These are phyloP conservation scores for Xylariaceae sp. DNA, from an alignment of 2,329 filamentous ascomycete genomes.

Conservation along the genomic window DNA sequence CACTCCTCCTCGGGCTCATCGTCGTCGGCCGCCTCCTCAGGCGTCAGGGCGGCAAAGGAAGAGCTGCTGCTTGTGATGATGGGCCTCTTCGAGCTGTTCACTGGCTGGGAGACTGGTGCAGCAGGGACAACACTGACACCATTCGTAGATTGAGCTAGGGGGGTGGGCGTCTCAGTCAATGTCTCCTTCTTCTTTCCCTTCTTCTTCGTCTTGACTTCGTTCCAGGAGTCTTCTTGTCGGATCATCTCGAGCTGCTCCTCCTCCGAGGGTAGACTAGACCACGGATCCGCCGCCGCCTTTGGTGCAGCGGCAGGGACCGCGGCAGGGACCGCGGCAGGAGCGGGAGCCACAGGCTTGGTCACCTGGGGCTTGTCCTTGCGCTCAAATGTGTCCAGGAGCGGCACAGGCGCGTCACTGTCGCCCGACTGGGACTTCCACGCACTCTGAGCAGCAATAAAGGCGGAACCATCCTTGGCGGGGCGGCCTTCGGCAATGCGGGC, in stretches of 20 bases:
- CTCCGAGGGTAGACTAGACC: constrained; percentile 52
- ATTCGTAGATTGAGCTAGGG: constrained; percentile 18
- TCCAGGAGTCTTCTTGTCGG: constrained; percentile 50
- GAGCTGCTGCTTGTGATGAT: constrained; percentile 29
- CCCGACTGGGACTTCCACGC: constrained; percentile 37
- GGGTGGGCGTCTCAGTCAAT: constrained; percentile 30
- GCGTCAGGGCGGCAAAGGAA: constrained; percentile 31
- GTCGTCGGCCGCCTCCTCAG: constrained; percentile 29
- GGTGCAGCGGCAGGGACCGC: constrained; percentile 32
- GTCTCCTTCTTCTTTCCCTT: constrained; percentile 39
- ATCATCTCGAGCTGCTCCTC: constrained; percentile 58
- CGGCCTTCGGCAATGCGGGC: constrained; percentile 79
- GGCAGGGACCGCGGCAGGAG: constrained; percentile 24
- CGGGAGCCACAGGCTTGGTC: constrained; percentile 24
- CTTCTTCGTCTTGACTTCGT: constrained; percentile 47
- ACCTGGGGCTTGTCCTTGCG: constrained; percentile 33
- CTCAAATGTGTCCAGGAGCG: constrained; percentile 56
- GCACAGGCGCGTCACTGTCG: constrained; percentile 35
- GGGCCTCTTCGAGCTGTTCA: constrained; percentile 28
- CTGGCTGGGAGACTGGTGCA: constrained; percentile 18
- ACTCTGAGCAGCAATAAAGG: constrained; percentile 45
- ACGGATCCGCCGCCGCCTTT: constrained; percentile 34
- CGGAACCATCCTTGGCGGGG: constrained; percentile 72
- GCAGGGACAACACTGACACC: constrained; percentile 13
- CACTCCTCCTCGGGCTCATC: constrained; percentile 31